These are phyloP conservation scores for Prunus mongolica DNA, from an alignment of 306 rosid species.

Conservation along the genomic window DNA sequence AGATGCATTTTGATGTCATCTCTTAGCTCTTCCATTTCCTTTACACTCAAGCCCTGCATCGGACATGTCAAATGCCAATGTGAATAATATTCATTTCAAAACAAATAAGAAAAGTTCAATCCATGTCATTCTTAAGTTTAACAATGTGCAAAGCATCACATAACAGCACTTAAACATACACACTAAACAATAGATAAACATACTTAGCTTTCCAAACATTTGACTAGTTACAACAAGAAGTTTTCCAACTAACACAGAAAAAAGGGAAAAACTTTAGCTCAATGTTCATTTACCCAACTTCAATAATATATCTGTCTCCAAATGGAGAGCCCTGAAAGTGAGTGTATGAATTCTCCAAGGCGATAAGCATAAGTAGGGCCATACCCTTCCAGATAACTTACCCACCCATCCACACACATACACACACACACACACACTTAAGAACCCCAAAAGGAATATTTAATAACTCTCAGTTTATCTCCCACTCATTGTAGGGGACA, in stretches of 20 bases:
- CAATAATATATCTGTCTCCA: not conserved
- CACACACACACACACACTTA: not conserved
- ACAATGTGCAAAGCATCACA: not conserved
- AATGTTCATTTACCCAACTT: not conserved
- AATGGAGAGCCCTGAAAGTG: not conserved
- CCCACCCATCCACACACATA: not conserved
- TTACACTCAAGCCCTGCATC: constrained; percentile 87
- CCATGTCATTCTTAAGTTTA: not conserved
- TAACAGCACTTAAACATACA: not conserved
- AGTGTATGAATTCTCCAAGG: not conserved
- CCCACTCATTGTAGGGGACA: not conserved
- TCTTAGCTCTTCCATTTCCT: constrained; percentile 91
- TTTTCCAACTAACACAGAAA: too few species aligned
- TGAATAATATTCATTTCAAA: not conserved
- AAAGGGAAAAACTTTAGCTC: not conserved
- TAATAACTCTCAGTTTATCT: not conserved
- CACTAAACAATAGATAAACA: not conserved
- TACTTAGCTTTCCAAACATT: not conserved
- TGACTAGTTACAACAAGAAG: not conserved
- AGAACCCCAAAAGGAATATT: not conserved
- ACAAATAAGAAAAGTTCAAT: not conserved
- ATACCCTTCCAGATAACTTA: not conserved
- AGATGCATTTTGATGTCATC: constrained; percentile 99
- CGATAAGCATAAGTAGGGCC: not conserved
- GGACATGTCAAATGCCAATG: constrained; percentile 23